Evolutionary conservation across 164 flowering plant genomes (phyloP).

Genomic region (Vitis amurensis): DNA sequence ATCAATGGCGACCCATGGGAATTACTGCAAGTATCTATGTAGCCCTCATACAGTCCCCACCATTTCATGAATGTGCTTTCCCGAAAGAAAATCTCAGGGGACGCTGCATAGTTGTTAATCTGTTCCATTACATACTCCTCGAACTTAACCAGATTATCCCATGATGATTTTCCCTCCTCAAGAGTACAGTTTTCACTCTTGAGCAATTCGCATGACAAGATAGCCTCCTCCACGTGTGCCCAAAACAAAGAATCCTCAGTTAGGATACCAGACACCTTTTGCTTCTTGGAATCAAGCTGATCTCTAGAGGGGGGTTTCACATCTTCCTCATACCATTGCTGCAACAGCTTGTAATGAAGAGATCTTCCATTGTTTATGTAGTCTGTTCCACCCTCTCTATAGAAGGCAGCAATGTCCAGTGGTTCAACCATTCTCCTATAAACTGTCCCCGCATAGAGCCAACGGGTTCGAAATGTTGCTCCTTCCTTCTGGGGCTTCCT

Average conservation of each 20-base stretch:
- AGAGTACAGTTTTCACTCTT: constrained; percentile 1
- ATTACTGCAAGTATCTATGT: too few species aligned
- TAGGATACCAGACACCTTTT: constrained; percentile 10
- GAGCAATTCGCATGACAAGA: constrained; percentile 19
- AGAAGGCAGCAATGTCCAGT: too few species aligned
- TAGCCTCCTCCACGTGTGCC: constrained; percentile 55
- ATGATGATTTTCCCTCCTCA: constrained; percentile 3
- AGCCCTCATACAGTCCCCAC: too few species aligned
- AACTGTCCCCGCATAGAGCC: too few species aligned
- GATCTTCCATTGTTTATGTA: background rate
- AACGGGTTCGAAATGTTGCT: too few species aligned
- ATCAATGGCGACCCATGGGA: too few species aligned
- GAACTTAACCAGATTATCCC: constrained; percentile 17
- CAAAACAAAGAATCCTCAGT: constrained; percentile 61
- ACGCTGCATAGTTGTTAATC: constrained; percentile 8
- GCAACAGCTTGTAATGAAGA: constrained; percentile 31
- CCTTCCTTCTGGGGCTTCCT: too few species aligned
- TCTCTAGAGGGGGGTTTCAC: background rate
- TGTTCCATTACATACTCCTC: constrained; percentile 32
- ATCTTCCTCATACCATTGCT: constrained; percentile 35
- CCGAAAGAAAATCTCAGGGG: too few species aligned
- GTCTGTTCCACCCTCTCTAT: too few species aligned
- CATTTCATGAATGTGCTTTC: too few species aligned
- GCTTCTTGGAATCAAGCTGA: background rate
- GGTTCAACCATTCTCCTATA: too few species aligned